phyloP scores from a whole-genome alignment of 305 asterid species.

The Fraxinus latifolia region DNA sequence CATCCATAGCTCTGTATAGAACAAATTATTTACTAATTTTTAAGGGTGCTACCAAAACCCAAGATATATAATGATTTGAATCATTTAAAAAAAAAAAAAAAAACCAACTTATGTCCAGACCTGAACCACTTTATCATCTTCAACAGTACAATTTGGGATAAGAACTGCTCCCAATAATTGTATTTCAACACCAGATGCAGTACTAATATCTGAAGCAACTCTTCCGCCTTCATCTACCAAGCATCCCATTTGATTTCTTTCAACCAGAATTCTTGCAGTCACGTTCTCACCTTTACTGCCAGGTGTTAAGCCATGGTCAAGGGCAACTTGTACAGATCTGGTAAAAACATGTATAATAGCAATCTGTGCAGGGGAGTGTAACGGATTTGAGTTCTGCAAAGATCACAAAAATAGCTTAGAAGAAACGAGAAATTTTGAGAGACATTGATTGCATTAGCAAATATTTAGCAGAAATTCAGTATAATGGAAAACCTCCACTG shows the following conservation, averaged over 20 bases:
- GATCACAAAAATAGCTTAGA: conserved; percentile 17
- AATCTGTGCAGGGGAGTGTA: conserved; percentile 50
- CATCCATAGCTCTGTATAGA: neutral
- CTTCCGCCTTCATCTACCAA: conserved; percentile 38
- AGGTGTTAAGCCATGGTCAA: conserved; percentile 25
- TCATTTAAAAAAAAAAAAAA: conserved; percentile 11
- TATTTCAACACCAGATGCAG: conserved; percentile 41
- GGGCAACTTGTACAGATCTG: conserved; percentile 40
- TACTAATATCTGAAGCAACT: conserved; percentile 43
- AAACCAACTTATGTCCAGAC: conserved; percentile 33
- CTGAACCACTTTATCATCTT: conserved; percentile 46
- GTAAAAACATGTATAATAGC: conserved; percentile 52
- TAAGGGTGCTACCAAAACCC: conserved; percentile 1
- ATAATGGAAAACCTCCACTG: conserved; percentile 42
- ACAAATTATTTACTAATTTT: conserved; percentile 4
- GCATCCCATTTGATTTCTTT: conserved; percentile 38
- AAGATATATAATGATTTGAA: conserved; percentile 11
- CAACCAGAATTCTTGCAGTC: conserved; percentile 48
- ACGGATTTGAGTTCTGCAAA: conserved; percentile 42
- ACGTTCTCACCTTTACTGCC: conserved; percentile 28
- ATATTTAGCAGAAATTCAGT: conserved; percentile 16
- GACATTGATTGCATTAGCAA: neutral
- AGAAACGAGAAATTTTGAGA: neutral
- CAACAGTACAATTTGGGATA: conserved; percentile 32
- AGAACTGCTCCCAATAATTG: conserved; percentile 32